A percentile compares a stretch with the other conserved stretches of the same genome.
Evolutionary conservation across 441 rosid genomes (phyloP).

Genomic region (Macaranga tanarius): DNA sequence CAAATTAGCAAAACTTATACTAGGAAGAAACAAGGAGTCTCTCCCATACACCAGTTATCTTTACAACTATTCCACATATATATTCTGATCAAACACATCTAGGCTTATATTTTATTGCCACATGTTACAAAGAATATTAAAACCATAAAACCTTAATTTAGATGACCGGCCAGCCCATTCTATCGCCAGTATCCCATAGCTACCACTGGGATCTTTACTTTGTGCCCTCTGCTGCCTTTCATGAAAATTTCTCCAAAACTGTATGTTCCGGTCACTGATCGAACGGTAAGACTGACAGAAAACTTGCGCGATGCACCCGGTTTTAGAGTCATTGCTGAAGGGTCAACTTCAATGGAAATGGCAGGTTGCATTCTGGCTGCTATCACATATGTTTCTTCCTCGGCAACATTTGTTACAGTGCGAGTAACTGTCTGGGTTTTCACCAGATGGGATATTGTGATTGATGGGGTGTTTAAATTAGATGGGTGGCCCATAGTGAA

Average conservation of each 20-base stretch:
- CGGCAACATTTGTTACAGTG: slow-evolving; percentile 74
- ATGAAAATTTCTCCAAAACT: slow-evolving; percentile 75
- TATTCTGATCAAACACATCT: slow-evolving; percentile 34
- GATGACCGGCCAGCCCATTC: slow-evolving; percentile 19
- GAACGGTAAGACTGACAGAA: slow-evolving; percentile 60
- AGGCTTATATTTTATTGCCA: slow-evolving; percentile 52
- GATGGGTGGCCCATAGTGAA: slow-evolving; percentile 71
- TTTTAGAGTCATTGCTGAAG: slow-evolving; percentile 85
- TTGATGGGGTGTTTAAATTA: slow-evolving; percentile 86
- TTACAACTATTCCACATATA: slow-evolving; percentile 44
- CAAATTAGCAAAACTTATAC: slow-evolving; percentile 42
- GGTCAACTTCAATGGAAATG: slow-evolving; percentile 69
- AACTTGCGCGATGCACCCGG: slow-evolving; percentile 63
- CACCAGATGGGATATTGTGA: slow-evolving; percentile 75
- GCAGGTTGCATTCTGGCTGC: slow-evolving; percentile 79
- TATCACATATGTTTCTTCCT: slow-evolving; percentile 82
- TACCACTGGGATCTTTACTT: slow-evolving; percentile 79
- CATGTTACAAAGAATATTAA: slow-evolving; percentile 64
- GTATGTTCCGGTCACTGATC: slow-evolving; percentile 67
- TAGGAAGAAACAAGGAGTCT: slow-evolving; percentile 39
- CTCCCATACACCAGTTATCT: slow-evolving; percentile 31
- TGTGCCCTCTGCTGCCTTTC: slow-evolving; percentile 97
- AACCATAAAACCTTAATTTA: slow-evolving; percentile 33
- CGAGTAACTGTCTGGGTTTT: slow-evolving; percentile 65
- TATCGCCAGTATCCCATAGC: slow-evolving; percentile 75